Conservation (phyloP, 1,139 yeast genomes). For the Saccharomyces hybrid region DNA sequence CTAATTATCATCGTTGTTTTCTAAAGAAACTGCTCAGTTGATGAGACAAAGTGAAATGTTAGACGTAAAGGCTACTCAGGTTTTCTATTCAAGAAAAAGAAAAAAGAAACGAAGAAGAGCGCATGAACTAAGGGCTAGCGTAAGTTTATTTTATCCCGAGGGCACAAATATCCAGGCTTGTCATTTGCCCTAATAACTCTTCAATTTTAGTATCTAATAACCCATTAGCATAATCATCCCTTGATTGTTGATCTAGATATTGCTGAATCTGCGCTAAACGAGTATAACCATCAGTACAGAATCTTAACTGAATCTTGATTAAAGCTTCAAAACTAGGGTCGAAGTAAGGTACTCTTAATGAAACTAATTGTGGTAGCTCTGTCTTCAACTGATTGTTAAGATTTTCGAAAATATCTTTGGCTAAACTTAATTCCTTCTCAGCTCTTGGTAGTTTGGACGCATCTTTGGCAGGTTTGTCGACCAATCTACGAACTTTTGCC, state of each 20-base stretch:
- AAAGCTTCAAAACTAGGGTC: constrained; percentile 96
- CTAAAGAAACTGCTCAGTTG: background rate
- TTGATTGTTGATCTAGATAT: constrained; percentile 74
- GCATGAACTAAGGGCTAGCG: background rate
- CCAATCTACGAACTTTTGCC: constrained; percentile 67
- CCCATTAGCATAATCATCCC: constrained; percentile 96
- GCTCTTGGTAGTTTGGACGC: constrained; percentile 83
- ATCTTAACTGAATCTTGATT: constrained; percentile 87
- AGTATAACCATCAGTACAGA: constrained; percentile 94
- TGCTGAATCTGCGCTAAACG: constrained; percentile 94
- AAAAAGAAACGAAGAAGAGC: background rate
- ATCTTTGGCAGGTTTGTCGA: constrained; percentile 94
- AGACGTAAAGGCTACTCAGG: background rate
- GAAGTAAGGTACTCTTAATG: constrained; percentile 84
- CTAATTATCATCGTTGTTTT: background rate
- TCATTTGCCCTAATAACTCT: constrained; percentile 78
- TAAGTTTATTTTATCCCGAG: constrained; percentile 29
- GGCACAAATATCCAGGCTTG: constrained; percentile 59
- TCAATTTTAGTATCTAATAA: constrained; percentile 78
- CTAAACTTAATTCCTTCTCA: constrained; percentile 74
- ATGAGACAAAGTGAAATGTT: background rate
- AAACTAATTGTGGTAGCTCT: constrained; percentile 86
- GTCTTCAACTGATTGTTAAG: constrained; percentile 74
- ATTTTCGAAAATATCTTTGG: constrained; percentile 80
- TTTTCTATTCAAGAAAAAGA: background rate